A percentile compares a stretch with the other conserved stretches of the same genome.
These are phyloP conservation scores for Hemisphaericaspora subhashii DNA, from an alignment of 1,139 yeast species.

Conservation along the genomic window DNA sequence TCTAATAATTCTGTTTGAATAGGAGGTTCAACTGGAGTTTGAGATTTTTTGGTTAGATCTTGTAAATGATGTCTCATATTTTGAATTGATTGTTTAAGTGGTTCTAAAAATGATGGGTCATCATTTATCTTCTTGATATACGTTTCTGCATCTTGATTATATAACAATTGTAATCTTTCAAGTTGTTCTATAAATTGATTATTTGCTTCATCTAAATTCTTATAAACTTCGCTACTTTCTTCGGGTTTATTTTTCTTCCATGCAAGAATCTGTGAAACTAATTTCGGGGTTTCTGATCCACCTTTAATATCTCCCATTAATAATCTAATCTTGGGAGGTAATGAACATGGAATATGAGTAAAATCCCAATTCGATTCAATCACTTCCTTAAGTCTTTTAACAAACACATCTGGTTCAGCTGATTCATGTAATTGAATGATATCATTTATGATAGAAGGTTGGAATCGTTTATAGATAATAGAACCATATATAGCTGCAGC, in stretches of 20 bases:
- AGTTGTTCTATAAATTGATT: constrained; percentile 53
- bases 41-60: constrained; percentile 59
- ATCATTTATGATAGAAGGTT: constrained; percentile 49
- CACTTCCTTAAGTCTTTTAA: constrained; percentile 28
- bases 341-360: constrained; percentile 48
- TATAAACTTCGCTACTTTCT: constrained; percentile 53
- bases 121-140: constrained; percentile 17
- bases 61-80: constrained; percentile 57
- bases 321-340: constrained; percentile 68
- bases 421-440: constrained; percentile 26
- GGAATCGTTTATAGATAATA: constrained; percentile 73
- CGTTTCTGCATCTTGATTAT: constrained; percentile 21
- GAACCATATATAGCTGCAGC: constrained; percentile 95
- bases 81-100: constrained; percentile 30
- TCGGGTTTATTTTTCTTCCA: constrained; percentile 65
- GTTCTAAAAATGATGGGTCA: background rate
- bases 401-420: constrained; percentile 11
- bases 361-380: constrained; percentile 64
- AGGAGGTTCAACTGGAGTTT: constrained; percentile 87
- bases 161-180: constrained; percentile 33
- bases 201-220: constrained; percentile 58
- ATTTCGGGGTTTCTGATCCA: constrained; percentile 91
- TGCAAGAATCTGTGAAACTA: constrained; percentile 70
- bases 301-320: constrained; percentile 92
- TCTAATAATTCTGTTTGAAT: constrained; percentile 75